Base-by-base conservation (phyloP, 148 eudicot species). In the Heliosperma pusillum region DNA sequence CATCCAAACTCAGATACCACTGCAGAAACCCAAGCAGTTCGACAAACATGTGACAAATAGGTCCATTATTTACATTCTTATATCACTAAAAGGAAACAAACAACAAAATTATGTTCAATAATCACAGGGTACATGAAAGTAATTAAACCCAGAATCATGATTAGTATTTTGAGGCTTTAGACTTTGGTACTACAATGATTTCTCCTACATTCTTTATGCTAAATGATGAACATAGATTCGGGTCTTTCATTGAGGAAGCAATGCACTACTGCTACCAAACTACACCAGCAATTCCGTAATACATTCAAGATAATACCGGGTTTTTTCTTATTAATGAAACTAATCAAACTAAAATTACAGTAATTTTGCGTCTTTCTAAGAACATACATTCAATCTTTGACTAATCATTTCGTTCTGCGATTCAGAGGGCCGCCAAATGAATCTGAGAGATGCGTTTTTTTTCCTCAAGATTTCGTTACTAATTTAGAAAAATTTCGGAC, bases 21-120 rank as follows among this genome's bases (percentile, higher is more conserved):
- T 50, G 72, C 55, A 66, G 56, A 72, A 72, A 25, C 22, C 29
- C 71, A 66, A 59, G 65, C 80, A 77, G 73, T 73, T 72, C 22
- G 29, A 30, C 70, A 81, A 61, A 62, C n/a, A 58, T 30, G 21
- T 42, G 20, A 74, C n/a, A 57, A 10, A 58, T 21, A 10, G 15
- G 16, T 66, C 16, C 68, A 64, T 29, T 0, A 3, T 30, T 17
- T 30, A 65, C 7, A 13, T 0, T 11, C 27, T 62, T 3, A 6
- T 27, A n/a, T 7, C 36, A 63, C 6, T 27, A 36, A 21, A 22
- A 9, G 15, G 26, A 7, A 24, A 22, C 26, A 21, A 21, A 24
- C 8, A 25, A 10, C 26, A 59, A 57, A 10, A 59, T 59, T 10
- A 59, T 9, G 27, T 21, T 21, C 64, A 21, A 45, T 50, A 17